Base-by-base conservation (phyloP, 1,284 basidiomycete species). In the Rhodotorula sp. region DNA sequence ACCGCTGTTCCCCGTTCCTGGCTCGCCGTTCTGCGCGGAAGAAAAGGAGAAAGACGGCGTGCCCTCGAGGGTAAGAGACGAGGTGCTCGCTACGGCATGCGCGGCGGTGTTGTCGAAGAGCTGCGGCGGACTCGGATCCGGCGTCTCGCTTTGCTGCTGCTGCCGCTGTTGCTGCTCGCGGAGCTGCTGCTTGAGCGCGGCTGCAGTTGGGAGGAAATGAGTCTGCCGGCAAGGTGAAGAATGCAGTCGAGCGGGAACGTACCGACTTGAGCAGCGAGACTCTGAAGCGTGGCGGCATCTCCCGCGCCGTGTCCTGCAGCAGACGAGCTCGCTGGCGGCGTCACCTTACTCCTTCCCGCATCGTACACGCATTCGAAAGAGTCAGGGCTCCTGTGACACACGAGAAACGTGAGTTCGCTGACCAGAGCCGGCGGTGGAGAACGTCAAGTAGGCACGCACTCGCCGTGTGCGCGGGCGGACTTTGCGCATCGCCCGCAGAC, bases 141-240 rank as follows among this genome's bases (percentile, higher is more conserved):
- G 21, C 41, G 19, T 12, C 3, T 16, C 25, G 7, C 34, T 21
- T 34, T 19, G 34, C 49, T n/a, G 48, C 34, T 44, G 49, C 41
- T 44, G 34, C 23, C 44, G 61, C 17, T n/a, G 61, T 21, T 52
- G 49, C 5, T 59, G 57, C 19, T 60, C 25, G 13, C 10, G 8
- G 16, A 66, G 65, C n/a, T 67, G 65, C 27, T 67, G 44, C 53
- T 56, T 61, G 44, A 67, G 44, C 7, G 52, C 65, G n/a, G 65
- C 65, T 67, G 65, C 23, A 7, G 8, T 8, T 9, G 34, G 21
- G 44, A 12, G 8, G 25, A 19, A 10, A 41, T 56, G 10, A 56
- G 55, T 45, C 17, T 9, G 23, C 21, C 3, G 46, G 21, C 19
- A 49, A 10, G 2, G 13, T 14, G 1, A 1, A 13, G 27, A 60